Base-by-base conservation (phyloP, 345 rosid species). In the Sisymbrium altissimum region DNA sequence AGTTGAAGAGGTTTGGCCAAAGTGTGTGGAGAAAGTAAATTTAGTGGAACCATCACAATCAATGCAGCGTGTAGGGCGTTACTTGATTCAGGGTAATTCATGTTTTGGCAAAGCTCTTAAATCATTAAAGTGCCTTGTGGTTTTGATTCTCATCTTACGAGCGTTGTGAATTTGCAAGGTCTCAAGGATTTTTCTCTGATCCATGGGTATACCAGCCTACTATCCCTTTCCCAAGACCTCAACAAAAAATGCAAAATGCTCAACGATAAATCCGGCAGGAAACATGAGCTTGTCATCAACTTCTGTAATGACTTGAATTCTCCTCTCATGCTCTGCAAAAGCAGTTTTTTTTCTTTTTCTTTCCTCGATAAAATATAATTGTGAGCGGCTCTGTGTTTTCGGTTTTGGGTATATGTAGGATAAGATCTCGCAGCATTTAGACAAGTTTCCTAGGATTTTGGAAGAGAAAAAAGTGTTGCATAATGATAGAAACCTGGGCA, bases 21-120 rank as follows among this genome's bases (percentile, higher is more conserved):
- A 83, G 67, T 86, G 91, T 33, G 43, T 84, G 50, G 82, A 86
- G 82, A 87, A 86, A 78, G 78, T 90, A 14, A 89, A 92, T 74
- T 36, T 92, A 64, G 91, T 95, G 69, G 99, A 95, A 81, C 98
- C 99, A 35, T 95, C 98, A 9, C 97, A 87, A 45, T 92, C 97
- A 0, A 95, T 95, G 99, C 97, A 90, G 83, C 91, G 94, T 43
- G 97, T 97, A 7, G 97, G 97, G 62, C 84, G 83, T 71, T 81
- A 81, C 80, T 96, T 92, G 67, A 81, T 87, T 41, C 93, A 90
- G 65, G 90, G 97, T 95, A 71, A 64, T 46, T 68, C 12, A 32
- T 44, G 48, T 44, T 78, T 23, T 27, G 54, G 7, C 21, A 14
- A 14, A 13, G 33, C 74, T 25, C 53, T 67, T 52, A 10, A 2